Base-by-base conservation (phyloP, 805 yeast species). In the Deakozyma indianensis region DNA sequence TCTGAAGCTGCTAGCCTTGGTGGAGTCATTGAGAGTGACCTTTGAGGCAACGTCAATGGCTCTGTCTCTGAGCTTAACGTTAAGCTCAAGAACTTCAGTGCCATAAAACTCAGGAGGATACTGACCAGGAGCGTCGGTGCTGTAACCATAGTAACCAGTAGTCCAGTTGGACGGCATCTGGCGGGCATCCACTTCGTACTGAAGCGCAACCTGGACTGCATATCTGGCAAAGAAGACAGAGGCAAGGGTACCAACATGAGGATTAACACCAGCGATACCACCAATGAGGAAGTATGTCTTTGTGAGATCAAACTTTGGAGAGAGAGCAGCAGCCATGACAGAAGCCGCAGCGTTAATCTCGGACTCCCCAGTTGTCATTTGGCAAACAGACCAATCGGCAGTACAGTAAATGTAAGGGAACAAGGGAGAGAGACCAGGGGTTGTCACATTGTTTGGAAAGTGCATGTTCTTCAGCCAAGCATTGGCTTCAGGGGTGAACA, bases 261-360 rank as follows among this genome's bases (percentile, higher is more conserved):
- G 83, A 51, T 74, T 71, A 46, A 78, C 75, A 48, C 83, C 83
- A 11, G 77, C 82, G 56, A 78, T 78, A 57, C 84, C 84, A 21
- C 79, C 78, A 49, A 76, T 63, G 52, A 78, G 52, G 65, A 75
- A 78, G 65, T 76, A 78, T 40, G 83, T 75, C 53, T 72, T 69
- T 29, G 75, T 57, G 44, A 78, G 67, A 55, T 78, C 80, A 50
- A 78, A 77, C 47, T 66, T 53, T 35, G 80, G 76, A 47, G 68
- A 66, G 56, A 75, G 64, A 9, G 71, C 58, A 50, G 78, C 60
- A 4, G 83, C 78, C 38, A 73, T 68, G 47, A 77, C 56, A 22
- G 81, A 66, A 22, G 77, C 50, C 15, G 83, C 83, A 32, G 83
- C 83, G 53, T 78, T 78, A 51, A 76, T 70, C 57, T 78, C 83